Percentiles rank a stretch among this genome's conserved stretches.
phyloP scores from a whole-genome alignment of 2,329 filamentous ascomycete species.

The Phoma sp. region DNA sequence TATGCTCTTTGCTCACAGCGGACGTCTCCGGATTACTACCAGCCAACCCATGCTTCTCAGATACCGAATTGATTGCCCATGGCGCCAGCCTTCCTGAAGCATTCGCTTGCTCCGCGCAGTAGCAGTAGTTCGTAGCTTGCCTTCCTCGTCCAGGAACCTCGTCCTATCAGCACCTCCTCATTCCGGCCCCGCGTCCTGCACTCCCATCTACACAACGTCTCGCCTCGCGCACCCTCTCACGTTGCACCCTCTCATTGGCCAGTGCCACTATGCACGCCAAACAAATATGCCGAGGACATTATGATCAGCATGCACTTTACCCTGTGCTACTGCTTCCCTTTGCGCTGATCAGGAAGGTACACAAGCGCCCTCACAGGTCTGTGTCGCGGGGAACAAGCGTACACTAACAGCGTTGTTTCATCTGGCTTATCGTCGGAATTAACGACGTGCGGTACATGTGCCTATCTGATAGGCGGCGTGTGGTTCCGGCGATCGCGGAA shows the following conservation, averaged over 20 bases:
- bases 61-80: conserved; percentile 24
- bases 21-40: conserved; percentile 24
- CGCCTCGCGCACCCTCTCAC: conserved; percentile 22
- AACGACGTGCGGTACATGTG: conserved; percentile 29
- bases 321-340: neutral
- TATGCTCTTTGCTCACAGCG: conserved; percentile 18
- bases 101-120: conserved; percentile 21
- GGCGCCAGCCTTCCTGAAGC: conserved; percentile 21
- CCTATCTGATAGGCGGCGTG: conserved; percentile 30
- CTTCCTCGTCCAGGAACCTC: conserved; percentile 2
- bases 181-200: conserved; percentile 8
- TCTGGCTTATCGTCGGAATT: conserved; percentile 26
- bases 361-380: conserved; percentile 15
- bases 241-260: conserved; percentile 21
- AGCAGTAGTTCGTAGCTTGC: neutral
- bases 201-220: conserved; percentile 6
- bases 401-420: conserved; percentile 25
- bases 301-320: conserved; percentile 10
- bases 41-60: conserved; percentile 22
- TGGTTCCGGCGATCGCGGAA: conserved; percentile 25
- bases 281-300: conserved; percentile 5
- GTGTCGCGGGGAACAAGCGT: neutral
- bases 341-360: conserved; percentile 36
- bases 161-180: conserved; percentile 1
- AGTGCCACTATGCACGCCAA: neutral